phyloP scores from a whole-genome alignment of 2,329 filamentous ascomycete species.

The Trichoderma koningii region DNA sequence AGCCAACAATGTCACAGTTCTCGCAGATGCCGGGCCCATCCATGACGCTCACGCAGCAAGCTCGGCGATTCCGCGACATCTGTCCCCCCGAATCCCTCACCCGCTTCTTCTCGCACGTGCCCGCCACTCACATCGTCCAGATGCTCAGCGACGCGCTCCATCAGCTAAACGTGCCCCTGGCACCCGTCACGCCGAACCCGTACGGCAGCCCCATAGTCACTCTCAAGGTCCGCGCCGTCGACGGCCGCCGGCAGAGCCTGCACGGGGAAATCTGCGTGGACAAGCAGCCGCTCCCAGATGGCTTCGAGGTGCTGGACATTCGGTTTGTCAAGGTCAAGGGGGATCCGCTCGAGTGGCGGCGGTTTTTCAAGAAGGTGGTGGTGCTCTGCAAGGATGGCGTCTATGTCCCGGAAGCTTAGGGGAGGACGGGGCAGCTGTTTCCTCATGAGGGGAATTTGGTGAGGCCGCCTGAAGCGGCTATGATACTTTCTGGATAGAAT shows the following conservation, averaged over 20 bases:
- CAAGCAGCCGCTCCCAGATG: slow-evolving; percentile 58
- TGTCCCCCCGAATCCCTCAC: slow-evolving; percentile 84
- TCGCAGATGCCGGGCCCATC: slow-evolving; percentile 76
- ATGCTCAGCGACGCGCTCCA: slow-evolving; percentile 81
- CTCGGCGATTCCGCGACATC: slow-evolving; percentile 86
- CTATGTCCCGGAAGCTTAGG: slow-evolving; percentile 53
- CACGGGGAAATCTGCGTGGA: slow-evolving; percentile 77
- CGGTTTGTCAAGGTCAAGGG: slow-evolving; percentile 93
- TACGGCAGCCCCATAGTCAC: slow-evolving; percentile 59
- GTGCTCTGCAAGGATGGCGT: slow-evolving; percentile 85
- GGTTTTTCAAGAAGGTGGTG: slow-evolving; percentile 96
- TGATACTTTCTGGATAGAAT: slow-evolving; percentile 13
- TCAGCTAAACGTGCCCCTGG: slow-evolving; percentile 77
- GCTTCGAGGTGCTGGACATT: slow-evolving; percentile 73
- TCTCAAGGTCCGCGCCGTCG: slow-evolving; percentile 74
- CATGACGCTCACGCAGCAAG: slow-evolving; percentile 83
- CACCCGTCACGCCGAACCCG: slow-evolving; percentile 49
- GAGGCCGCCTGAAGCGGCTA: neutral
- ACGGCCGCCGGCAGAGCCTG: slow-evolving; percentile 70
- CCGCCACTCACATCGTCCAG: slow-evolving; percentile 73
- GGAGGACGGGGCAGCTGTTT: slow-evolving; percentile 31
- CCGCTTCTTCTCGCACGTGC: slow-evolving; percentile 85
- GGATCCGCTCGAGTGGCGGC: slow-evolving; percentile 92
- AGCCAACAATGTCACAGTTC: slow-evolving; percentile 87
- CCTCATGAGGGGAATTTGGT: slow-evolving; percentile 6